Evolutionary conservation across 1,139 yeast species (phyloP).

Genomic region (Zygoascus hellenicus): DNA sequence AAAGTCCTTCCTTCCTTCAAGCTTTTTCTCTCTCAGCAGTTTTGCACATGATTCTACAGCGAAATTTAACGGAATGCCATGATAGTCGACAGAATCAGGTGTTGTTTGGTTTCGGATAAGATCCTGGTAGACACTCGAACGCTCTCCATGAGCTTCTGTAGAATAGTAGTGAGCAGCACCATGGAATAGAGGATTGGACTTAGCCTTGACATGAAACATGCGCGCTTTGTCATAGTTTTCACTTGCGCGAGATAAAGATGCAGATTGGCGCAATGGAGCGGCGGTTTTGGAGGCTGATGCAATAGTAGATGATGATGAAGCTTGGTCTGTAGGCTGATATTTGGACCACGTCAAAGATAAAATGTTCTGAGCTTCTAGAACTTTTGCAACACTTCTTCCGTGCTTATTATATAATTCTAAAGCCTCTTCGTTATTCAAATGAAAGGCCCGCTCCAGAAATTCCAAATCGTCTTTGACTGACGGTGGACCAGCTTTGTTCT

Average conservation of each 20-base stretch:
- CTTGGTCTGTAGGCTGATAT: neutral
- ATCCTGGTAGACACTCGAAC: conserved; percentile 8
- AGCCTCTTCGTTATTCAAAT: neutral
- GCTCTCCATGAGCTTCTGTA: conserved; percentile 19
- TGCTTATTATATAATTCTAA: neutral
- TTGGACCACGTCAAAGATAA: neutral
- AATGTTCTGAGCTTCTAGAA: neutral
- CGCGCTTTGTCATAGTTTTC: conserved; percentile 12
- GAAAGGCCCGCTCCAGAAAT: neutral
- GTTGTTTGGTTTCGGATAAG: conserved; percentile 17
- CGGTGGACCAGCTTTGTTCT: neutral
- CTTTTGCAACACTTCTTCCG: neutral
- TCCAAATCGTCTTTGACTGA: too few species aligned
- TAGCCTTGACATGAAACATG: conserved; percentile 21
- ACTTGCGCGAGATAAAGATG: neutral
- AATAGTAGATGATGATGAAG: neutral
- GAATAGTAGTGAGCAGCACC: conserved; percentile 28
- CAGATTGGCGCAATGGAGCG: neutral
- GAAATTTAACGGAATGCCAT: conserved; percentile 25
- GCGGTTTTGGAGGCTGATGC: neutral
- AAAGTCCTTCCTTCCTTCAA: conserved; percentile 15
- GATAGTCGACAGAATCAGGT: conserved; percentile 25
- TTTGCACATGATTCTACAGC: conserved; percentile 22
- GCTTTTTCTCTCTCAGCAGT: conserved; percentile 13
- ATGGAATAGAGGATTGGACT: conserved; percentile 25